Base-by-base conservation (phyloP, 2,329 filamentous ascomycete genomes). In the Pseudogymnoascus sp. region DNA sequence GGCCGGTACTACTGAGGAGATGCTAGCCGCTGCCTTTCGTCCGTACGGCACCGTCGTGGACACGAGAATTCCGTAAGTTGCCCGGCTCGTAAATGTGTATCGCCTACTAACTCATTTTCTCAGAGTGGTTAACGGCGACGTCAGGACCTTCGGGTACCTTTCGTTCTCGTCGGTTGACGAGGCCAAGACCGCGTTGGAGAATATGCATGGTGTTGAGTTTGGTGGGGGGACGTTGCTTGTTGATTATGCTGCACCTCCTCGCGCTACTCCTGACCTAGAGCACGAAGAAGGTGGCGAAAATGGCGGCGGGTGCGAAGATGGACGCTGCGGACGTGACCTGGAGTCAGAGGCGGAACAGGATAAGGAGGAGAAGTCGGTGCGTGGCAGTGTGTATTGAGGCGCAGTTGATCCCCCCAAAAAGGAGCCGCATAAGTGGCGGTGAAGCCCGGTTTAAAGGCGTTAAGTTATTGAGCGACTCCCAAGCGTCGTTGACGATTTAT, bases 81-180 rank as follows among this genome's bases (percentile, higher is more conserved):
- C 39, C 39, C n/a, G 25, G 38, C 33, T 11, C 15, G n/a, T 28
- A 8, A 28, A 57, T 18, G 11, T 22, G 59, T 43, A 8, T 22
- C 58, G 28, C 7, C 11, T 63, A 58, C 68, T 74, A 69, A 74
- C 61, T 20, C n/a, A 25, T 41, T 2, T 18, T 18, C 2, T 62
- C 15, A 37, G 33, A 9, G 76, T 78, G 65, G 86, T 89, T 61
- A 82, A 80, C 62, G 86, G 86, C 63, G 78, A 80, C 62, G 82
- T 82, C 69, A 90, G 89, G 80, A 87, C 87, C 60, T 90, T 88
- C 74, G 87, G 86, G 62, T 90, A 90, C 74, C 82, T 90, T 63
- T 84, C 86, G 73, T 89, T 86, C 76, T 75, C 75, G 57, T 82
- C 82, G 36, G 76, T 87, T 63, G 86, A 89, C 33, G 86, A 89